Conservation (phyloP, 495 filamentous ascomycete genomes). For the Hypoxylon perforatum region DNA sequence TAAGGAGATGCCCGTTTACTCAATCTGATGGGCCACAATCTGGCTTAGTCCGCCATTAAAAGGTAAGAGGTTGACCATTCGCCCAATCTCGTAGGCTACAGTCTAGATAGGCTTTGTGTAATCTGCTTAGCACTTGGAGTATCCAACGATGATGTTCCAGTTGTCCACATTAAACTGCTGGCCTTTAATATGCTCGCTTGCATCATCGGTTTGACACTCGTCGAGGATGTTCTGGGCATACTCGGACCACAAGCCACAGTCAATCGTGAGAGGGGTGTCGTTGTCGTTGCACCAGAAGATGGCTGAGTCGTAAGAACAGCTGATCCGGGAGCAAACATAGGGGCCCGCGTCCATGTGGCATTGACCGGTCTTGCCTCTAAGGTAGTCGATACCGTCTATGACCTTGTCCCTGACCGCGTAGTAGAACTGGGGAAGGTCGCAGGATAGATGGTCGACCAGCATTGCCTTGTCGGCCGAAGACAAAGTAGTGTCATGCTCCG, state of each 20-base stretch:
- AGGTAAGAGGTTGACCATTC: too few species aligned
- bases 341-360: constrained; percentile 39
- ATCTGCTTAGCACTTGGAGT: neutral
- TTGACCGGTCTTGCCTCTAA: constrained; percentile 10
- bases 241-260: constrained; percentile 13
- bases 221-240: constrained; percentile 28
- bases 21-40: too few species aligned
- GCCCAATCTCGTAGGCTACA: too few species aligned
- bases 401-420: constrained; percentile 30
- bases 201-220: constrained; percentile 17
- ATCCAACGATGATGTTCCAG: constrained; percentile 18
- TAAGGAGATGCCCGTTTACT: too few species aligned
- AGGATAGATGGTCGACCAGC: neutral
- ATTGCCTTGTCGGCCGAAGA: neutral
- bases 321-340: constrained; percentile 37
- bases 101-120: too few species aligned
- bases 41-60: too few species aligned
- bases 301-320: constrained; percentile 37
- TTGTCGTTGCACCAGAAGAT: constrained; percentile 50
- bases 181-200: neutral
- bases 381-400: constrained; percentile 41
- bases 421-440: constrained; percentile 28
- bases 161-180: constrained; percentile 4
- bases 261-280: constrained; percentile 2
- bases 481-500: neutral